Evolutionary conservation across 768 basidiomycete species (phyloP), one percentile per base, ranked within the genome.

Genomic region (Gloeophyllum trabeum): DNA sequence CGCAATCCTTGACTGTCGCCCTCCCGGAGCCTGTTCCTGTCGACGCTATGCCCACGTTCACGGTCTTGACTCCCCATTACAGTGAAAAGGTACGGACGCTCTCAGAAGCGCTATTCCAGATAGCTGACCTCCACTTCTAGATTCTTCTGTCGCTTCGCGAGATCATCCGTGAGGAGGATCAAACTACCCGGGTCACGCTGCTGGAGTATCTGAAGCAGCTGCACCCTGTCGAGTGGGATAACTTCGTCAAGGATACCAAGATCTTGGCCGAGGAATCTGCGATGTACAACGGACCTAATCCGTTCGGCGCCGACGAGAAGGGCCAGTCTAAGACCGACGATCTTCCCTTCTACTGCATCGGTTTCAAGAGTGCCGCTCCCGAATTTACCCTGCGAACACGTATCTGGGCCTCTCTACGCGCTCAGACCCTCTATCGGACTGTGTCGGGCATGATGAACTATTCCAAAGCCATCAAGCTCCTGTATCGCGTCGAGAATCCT

Each of bases 381-480:
- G 94, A 99, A 60, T 99, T 93, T 59, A 99, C 94, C 2, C 75
- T 99, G 10, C 91, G 94, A 45, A 99, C 94, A 5, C 83, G 94
- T 58, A 99, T 99, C 54, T 99, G 94, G 94, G 93, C 94, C 6
- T 96, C 93, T 4, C 76, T 99, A 6, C 89, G 96, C 42, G 96
- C 94, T 13, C 96, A 99, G 67, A 99, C 96, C 1, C 76, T 99
- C n/a, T 98, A 99, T 59, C 80, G 96, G 50, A 99, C 96, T 12
- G 94, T 99, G 14, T 97, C 96, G 24, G 96, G 96, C 40, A 97
- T 99, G 89, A 98, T 98, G 96, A 99, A 99, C 66, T 98, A 99
- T 61, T 81, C 87, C 51, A 99, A 99, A 67, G 96, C 96, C 10
- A 98, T 99, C 77, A 99, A 99, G 60, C 68, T 99, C 25, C 75